These are phyloP conservation scores for Scopulariopsis brevicaulis DNA, from an alignment of 2,329 filamentous ascomycete genomes.

Conservation along the genomic window DNA sequence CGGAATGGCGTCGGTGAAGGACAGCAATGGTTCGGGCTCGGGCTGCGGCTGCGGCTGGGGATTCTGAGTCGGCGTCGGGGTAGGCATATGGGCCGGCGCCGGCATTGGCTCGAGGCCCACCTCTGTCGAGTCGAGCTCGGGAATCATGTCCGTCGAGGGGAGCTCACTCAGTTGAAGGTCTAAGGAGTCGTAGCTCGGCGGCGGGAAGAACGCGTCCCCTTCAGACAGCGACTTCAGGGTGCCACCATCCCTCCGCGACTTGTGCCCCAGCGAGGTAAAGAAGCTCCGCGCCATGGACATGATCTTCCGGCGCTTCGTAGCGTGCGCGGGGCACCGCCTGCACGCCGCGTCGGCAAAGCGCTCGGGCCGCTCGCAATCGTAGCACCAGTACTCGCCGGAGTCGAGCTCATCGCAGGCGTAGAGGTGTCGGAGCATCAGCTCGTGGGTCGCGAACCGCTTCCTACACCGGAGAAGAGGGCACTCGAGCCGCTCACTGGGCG, in stretches of 20 bases:
- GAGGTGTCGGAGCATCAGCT: conserved; percentile 41
- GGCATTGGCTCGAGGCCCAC: conserved; percentile 13
- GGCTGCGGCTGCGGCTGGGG: neutral
- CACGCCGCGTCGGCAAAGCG: conserved; percentile 37
- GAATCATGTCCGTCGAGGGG: conserved; percentile 31
- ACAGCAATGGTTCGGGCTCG: neutral
- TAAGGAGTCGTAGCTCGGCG: conserved; percentile 34
- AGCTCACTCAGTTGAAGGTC: conserved; percentile 25
- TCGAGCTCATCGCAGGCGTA: conserved; percentile 34
- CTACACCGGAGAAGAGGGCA: conserved; percentile 41
- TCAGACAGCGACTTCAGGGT: conserved; percentile 14
- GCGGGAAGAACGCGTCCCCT: conserved; percentile 21
- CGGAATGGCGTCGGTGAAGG: conserved; percentile 13
- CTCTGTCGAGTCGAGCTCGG: conserved; percentile 39
- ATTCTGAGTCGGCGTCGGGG: neutral
- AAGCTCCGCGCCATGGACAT: conserved; percentile 41
- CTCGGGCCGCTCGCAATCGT: conserved; percentile 39
- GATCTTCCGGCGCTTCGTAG: conserved; percentile 38
- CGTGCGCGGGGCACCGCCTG: conserved; percentile 35
- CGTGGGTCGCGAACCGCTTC: conserved; percentile 36
- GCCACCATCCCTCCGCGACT: conserved; percentile 24
- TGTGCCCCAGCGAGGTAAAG: conserved; percentile 40
- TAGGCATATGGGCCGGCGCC: neutral
- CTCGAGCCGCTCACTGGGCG: conserved; percentile 31
- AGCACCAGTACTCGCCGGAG: conserved; percentile 43